These are phyloP conservation scores for Nicotiana tomentosiformis DNA, from an alignment of 257 asterid species.

Conservation along the genomic window DNA sequence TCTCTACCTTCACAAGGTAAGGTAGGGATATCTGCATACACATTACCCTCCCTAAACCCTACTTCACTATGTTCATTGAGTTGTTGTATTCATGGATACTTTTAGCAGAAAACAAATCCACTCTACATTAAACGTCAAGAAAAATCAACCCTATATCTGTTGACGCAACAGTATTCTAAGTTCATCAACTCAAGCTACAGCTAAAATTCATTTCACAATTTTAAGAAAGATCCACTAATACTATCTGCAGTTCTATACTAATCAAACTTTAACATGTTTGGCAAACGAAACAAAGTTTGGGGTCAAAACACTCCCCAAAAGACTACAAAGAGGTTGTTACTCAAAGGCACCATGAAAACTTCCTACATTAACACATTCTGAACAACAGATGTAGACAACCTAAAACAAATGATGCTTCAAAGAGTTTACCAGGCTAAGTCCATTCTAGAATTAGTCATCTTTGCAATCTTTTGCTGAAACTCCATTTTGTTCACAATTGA, in stretches of 20 bases:
- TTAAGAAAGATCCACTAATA: neutral
- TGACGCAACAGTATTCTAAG: neutral
- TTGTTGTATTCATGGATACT: neutral
- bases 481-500: constrained; percentile 30
- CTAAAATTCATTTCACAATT: constrained; percentile 6
- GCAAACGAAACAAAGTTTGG: neutral
- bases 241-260: neutral
- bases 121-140: neutral
- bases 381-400: constrained; percentile 12
- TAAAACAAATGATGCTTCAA: constrained; percentile 14
- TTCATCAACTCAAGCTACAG: neutral
- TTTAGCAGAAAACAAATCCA: neutral
- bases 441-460: constrained; percentile 28
- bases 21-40: too few species aligned
- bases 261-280: neutral
- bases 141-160: neutral
- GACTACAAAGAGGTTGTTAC: constrained; percentile 9
- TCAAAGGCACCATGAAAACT: too few species aligned
- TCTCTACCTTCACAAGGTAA: too few species aligned
- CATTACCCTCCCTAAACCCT: too few species aligned
- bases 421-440: constrained; percentile 4
- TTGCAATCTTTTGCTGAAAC: constrained; percentile 31
- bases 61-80: too few species aligned
- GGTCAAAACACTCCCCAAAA: constrained; percentile 2
- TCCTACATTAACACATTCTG: neutral